Evolutionary conservation across 306 rosid species (phyloP), one percentile per base, ranked within the genome.

Genomic region (Erythrophleum fordii): DNA sequence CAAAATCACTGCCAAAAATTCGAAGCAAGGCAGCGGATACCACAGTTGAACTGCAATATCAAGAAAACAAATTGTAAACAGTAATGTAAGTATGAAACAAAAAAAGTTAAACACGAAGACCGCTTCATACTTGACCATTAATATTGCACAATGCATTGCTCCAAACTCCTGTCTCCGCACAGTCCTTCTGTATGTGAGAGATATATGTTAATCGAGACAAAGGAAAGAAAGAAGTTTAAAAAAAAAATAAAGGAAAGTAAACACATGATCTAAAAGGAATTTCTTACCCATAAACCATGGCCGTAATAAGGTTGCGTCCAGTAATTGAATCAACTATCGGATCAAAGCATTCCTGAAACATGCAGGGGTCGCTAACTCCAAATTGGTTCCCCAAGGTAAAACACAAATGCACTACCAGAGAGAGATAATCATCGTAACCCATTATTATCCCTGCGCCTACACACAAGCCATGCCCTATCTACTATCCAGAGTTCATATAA

Each of bases 261-360:
- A 75, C 52, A 82, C 79, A 44, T 35, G 68, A 70, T 55, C 22
- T 65, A 62, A 52, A 78, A 66, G 25, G 48, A 77, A 22, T 60
- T 80, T 79, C 88, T 81, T 76, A 95, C 99, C 98, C 99, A 81
- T 93, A 91, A 81, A 95, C 97, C 99, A 95, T 95, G 77, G 98
- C 90, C 1, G 99, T 97, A 72, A 95, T 93, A 80, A 95, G 99
- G 80, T 95, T 97, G 49, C 98, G 93, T 68, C 97, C 97, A 69
- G 94, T 91, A 77, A 83, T 82, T 72, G 85, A 72, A 75, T 95
- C 99, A 58, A 95, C 85, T 82, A 95, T 92, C 70, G 98, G 98
- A 76, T 92, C 97, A 87, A 95, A 95, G 86, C 98, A 91, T 88
- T 93, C 97, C 98, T 95, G 90, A 83, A 87, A 85, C 79, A 73